Percentiles rank a stretch among this genome's conserved stretches.
phyloP scores from a whole-genome alignment of 345 rosid genomes.

The Limnanthes douglasii region DNA sequence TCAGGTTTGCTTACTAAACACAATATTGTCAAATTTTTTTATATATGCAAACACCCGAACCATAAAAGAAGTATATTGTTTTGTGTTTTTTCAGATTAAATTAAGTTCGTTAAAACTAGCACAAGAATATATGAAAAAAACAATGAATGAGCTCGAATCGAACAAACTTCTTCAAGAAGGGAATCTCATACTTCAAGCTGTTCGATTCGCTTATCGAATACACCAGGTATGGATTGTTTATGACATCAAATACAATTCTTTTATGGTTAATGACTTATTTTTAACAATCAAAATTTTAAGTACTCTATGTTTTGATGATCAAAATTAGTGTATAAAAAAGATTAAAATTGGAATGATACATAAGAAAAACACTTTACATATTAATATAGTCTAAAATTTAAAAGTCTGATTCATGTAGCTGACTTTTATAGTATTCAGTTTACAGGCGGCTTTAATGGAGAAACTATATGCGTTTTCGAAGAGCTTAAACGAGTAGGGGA shows the following conservation, averaged over 20 bases:
- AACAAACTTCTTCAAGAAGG: conserved; percentile 22
- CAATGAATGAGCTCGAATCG: conserved; percentile 27
- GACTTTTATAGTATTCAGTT: conserved; percentile 31
- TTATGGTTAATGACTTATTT: too few species aligned
- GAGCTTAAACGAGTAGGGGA: too few species aligned
- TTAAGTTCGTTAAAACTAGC: conserved; percentile 51
- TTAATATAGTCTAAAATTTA: too few species aligned
- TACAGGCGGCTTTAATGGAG: conserved; percentile 85
- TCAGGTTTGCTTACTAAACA: too few species aligned
- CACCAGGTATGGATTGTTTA: conserved; percentile 51
- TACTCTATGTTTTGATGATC: too few species aligned
- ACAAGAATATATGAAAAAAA: conserved; percentile 55
- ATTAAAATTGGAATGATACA: too few species aligned
- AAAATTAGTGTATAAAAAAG: too few species aligned
- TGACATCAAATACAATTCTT: too few species aligned
- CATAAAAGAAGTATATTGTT: background rate
- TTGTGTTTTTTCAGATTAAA: conserved; percentile 43
- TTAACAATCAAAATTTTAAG: too few species aligned
- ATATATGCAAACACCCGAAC: background rate
- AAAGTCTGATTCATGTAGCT: too few species aligned
- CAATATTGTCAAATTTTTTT: background rate
- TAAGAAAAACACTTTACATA: too few species aligned
- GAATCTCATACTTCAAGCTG: conserved; percentile 53
- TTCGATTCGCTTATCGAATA: conserved; percentile 60
- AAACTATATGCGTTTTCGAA: conserved; percentile 39